phyloP scores from a whole-genome alignment of 352 stramenopile genomes.

The Phytophthora hibernalis region DNA sequence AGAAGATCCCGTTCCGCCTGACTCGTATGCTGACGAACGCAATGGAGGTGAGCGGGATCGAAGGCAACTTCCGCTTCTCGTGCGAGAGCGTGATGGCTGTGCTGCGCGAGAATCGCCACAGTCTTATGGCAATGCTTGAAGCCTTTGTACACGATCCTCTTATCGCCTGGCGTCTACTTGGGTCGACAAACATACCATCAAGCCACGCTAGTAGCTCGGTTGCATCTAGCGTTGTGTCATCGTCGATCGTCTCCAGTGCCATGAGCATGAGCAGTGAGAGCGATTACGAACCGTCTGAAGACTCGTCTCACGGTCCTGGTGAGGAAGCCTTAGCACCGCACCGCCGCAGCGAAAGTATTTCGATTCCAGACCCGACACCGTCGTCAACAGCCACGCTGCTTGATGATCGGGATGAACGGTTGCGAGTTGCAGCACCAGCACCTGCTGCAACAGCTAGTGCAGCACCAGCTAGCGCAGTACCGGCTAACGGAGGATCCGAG shows the following conservation, averaged over 20 bases:
- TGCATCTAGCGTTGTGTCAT: slow-evolving; percentile 42
- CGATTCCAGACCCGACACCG: slow-evolving; percentile 49
- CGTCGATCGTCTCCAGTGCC: slow-evolving; percentile 35
- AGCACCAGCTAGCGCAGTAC: background rate
- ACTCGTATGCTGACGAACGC: slow-evolving; percentile 99
- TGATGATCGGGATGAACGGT: slow-evolving; percentile 27
- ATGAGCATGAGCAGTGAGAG: slow-evolving; percentile 42
- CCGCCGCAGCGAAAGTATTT: slow-evolving; percentile 64
- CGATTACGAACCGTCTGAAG: slow-evolving; percentile 36
- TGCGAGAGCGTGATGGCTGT: slow-evolving; percentile 98
- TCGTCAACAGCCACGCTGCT: slow-evolving; percentile 34
- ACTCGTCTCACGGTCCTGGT: background rate
- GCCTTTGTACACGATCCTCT: slow-evolving; percentile 99
- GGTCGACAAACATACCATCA: slow-evolving; percentile 61
- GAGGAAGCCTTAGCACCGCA: slow-evolving; percentile 17
- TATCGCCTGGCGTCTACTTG: slow-evolving; percentile 96
- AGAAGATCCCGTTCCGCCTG: slow-evolving; percentile 99
- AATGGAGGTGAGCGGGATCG: slow-evolving; percentile 98
- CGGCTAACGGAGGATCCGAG: slow-evolving; percentile 6
- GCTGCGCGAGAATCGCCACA: slow-evolving; percentile 97
- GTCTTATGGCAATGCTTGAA: slow-evolving; percentile 99
- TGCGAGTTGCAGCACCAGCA: slow-evolving; percentile 3
- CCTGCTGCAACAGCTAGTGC: no score
- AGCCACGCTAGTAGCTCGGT: slow-evolving; percentile 44
- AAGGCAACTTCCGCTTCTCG: slow-evolving; percentile 98